phyloP scores from a whole-genome alignment of 148 eudicot species.

The Amaranthus cruentus region DNA sequence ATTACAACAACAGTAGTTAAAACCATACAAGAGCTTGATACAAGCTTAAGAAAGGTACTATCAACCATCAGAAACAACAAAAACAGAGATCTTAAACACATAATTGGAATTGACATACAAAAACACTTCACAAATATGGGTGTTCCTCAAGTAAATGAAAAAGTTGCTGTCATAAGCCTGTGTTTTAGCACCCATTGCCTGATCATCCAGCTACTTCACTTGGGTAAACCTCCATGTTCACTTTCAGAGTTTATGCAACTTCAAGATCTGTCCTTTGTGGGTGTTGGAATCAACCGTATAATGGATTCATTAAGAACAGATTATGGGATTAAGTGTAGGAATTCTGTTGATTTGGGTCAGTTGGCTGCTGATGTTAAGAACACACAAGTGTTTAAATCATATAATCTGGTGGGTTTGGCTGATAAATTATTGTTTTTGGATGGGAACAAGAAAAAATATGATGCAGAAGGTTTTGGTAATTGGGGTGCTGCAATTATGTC shows the following conservation, averaged over 20 bases:
- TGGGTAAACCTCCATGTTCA: neutral
- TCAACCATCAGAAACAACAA: neutral
- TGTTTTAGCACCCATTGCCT: neutral
- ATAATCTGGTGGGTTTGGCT: constrained; percentile 25
- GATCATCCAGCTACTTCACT: neutral
- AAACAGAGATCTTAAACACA: neutral
- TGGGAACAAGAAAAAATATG: neutral
- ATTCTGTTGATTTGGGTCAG: neutral
- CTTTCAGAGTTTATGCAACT: neutral
- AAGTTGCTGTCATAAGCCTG: neutral
- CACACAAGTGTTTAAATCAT: neutral
- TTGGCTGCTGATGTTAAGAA: neutral
- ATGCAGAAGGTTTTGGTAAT: neutral
- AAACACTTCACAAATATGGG: neutral
- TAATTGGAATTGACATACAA: neutral
- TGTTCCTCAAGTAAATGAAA: neutral
- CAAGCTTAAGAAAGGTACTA: neutral
- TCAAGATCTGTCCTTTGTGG: constrained; percentile 1
- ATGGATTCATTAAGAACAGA: neutral
- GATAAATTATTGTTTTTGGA: neutral
- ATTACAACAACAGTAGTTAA: neutral
- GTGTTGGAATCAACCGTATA: neutral
- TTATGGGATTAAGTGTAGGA: neutral
- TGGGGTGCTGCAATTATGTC: constrained; percentile 21
- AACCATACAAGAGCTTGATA: neutral